A percentile compares a stretch with the other conserved stretches of the same genome.
phyloP scores from a whole-genome alignment of 177 flowering plant genomes.

The Vitis hybrid region DNA sequence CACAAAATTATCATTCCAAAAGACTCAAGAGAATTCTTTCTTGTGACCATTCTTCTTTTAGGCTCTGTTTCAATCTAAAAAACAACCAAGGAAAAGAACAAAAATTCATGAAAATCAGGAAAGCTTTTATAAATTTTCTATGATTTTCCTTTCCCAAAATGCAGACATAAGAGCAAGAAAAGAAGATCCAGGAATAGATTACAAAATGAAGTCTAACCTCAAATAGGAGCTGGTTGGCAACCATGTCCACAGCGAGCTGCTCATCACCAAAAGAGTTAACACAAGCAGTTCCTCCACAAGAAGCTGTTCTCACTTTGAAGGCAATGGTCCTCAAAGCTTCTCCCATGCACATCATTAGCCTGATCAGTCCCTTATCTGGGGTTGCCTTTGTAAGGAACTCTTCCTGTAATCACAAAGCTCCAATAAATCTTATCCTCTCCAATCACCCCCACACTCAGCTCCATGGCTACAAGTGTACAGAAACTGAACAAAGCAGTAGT shows the following conservation, averaged over 20 bases:
- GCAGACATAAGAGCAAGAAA: too few species aligned
- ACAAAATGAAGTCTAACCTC: constrained; percentile 43
- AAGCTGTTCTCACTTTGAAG: constrained; percentile 95
- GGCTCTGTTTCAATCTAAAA: too few species aligned
- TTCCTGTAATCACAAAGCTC: constrained; percentile 51
- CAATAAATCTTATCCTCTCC: neutral
- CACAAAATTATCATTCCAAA: too few species aligned
- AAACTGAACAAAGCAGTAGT: too few species aligned
- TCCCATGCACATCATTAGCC: constrained; percentile 89
- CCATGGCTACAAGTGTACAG: too few species aligned
- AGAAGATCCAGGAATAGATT: too few species aligned
- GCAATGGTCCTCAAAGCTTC: constrained; percentile 94
- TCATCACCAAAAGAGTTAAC: constrained; percentile 97
- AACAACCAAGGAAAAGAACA: neutral
- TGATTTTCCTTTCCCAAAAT: too few species aligned
- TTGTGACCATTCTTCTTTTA: too few species aligned
- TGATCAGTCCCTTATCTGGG: constrained; percentile 77
- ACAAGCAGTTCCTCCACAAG: constrained; percentile 97
- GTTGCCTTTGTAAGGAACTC: constrained; percentile 87
- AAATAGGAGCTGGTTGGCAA: constrained; percentile 86
- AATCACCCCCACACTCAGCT: too few species aligned
- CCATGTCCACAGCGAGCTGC: constrained; percentile 97
- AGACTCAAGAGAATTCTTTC: too few species aligned
- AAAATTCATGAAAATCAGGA: neutral
- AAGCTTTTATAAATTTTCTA: neutral